These are phyloP conservation scores for Candida smagusa DNA, from an alignment of 1,139 yeast genomes.

Conservation along the genomic window DNA sequence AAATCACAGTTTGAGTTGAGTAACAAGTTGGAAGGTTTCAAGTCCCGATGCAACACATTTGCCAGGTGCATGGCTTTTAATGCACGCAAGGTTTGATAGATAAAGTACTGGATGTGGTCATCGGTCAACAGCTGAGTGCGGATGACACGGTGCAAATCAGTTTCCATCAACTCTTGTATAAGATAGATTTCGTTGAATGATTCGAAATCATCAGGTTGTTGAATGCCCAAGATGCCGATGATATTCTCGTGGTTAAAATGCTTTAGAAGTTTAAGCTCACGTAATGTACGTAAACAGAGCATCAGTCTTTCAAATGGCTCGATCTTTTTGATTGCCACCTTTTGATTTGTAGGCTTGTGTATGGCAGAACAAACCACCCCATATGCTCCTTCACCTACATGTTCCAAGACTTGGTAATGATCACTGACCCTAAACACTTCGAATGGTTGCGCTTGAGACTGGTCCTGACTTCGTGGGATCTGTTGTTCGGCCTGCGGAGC, in stretches of 20 bases:
- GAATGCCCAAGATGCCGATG: slow-evolving; percentile 85
- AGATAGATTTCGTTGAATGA: slow-evolving; percentile 83
- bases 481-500: slow-evolving; percentile 2
- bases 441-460: slow-evolving; percentile 16
- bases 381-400: slow-evolving; percentile 96
- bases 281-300: slow-evolving; percentile 84
- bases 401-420: slow-evolving; percentile 78
- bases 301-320: slow-evolving; percentile 90
- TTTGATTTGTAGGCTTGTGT: slow-evolving; percentile 82
- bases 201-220: slow-evolving; percentile 76
- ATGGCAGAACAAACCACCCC: slow-evolving; percentile 94
- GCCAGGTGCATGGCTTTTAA: slow-evolving; percentile 88
- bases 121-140: slow-evolving; percentile 81
- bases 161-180: slow-evolving; percentile 94
- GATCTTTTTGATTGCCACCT: slow-evolving; percentile 92
- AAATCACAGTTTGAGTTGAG: slow-evolving; percentile 91
- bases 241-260: slow-evolving; percentile 93
- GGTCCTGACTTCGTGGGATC: slow-evolving; percentile 3
- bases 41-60: slow-evolving; percentile 86
- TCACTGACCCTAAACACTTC: slow-evolving; percentile 84
- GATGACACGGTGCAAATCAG: slow-evolving; percentile 88
- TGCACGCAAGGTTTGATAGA: slow-evolving; percentile 87
- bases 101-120: slow-evolving; percentile 91
- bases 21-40: slow-evolving; percentile 85
- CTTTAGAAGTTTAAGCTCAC: slow-evolving; percentile 83